A percentile compares a stretch with the other conserved stretches of the same genome.
These are phyloP conservation scores for Omphalotus guepiniiformis DNA, from an alignment of 768 basidiomycete genomes.

Conservation along the genomic window DNA sequence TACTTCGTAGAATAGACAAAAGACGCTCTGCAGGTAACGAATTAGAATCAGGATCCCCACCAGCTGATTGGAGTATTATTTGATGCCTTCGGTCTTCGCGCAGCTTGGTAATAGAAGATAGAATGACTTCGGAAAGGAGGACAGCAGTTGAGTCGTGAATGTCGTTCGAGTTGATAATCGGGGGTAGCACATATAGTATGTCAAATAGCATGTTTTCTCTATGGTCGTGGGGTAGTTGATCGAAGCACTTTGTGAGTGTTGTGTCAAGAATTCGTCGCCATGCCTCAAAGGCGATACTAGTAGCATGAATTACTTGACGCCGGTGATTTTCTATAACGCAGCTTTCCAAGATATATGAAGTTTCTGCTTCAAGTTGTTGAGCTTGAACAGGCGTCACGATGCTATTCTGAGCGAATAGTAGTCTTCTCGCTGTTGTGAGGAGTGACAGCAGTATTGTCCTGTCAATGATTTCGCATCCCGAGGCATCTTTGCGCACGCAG, in stretches of 20 bases:
- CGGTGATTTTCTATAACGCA: conserved; percentile 87
- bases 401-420: conserved; percentile 63
- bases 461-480: conserved; percentile 83
- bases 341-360: conserved; percentile 72
- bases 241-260: conserved; percentile 82
- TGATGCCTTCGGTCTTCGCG: conserved; percentile 78
- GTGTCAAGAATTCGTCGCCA: conserved; percentile 87
- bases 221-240: conserved; percentile 73
- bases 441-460: conserved; percentile 65
- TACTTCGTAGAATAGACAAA: conserved; percentile 63
- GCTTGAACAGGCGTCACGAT: conserved; percentile 58
- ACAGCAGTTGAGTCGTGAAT: conserved; percentile 71
- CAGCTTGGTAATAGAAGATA: conserved; percentile 85
- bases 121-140: conserved; percentile 76
- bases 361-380: conserved; percentile 67
- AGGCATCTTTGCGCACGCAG: conserved; percentile 62
- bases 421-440: conserved; percentile 55
- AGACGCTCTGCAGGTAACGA: conserved; percentile 79
- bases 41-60: conserved; percentile 58
- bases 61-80: conserved; percentile 58
- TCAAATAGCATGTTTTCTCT: conserved; percentile 91
- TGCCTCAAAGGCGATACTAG: conserved; percentile 67
- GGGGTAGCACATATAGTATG: conserved; percentile 76
- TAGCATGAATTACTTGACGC: conserved; percentile 70
- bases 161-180: conserved; percentile 58